phyloP scores from a whole-genome alignment of 2,329 filamentous ascomycete genomes.

The Alternaria triticina region DNA sequence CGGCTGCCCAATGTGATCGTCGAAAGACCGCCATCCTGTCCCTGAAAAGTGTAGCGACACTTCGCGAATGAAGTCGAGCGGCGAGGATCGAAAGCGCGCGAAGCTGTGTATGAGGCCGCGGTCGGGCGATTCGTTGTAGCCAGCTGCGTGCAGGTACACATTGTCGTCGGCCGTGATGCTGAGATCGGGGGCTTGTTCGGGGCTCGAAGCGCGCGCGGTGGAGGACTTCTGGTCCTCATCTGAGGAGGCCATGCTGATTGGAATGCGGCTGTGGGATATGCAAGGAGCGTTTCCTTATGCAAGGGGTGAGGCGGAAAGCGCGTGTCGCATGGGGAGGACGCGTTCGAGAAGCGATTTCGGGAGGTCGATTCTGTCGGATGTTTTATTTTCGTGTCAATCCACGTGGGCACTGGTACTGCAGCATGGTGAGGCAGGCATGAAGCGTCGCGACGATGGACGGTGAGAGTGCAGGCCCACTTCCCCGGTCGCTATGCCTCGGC shows the following conservation, averaged over 20 bases:
- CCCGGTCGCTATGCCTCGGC: slow-evolving; percentile 23
- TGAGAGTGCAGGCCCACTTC: slow-evolving; percentile 15
- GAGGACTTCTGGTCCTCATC: slow-evolving; percentile 20
- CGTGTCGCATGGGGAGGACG: not conserved
- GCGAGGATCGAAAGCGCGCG: slow-evolving; percentile 79
- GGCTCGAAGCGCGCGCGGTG: slow-evolving; percentile 6
- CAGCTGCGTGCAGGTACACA: slow-evolving; percentile 54
- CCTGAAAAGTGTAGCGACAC: slow-evolving; percentile 92
- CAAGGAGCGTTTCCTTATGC: slow-evolving; percentile 2
- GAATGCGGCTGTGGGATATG: not conserved
- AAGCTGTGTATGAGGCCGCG: slow-evolving; percentile 80
- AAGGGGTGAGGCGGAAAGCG: not conserved
- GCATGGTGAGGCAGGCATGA: slow-evolving; percentile 8
- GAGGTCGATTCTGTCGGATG: not conserved
- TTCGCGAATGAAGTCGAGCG: slow-evolving; percentile 85
- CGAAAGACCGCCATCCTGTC: slow-evolving; percentile 93
- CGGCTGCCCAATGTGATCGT: slow-evolving; percentile 86
- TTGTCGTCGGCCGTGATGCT: slow-evolving; percentile 54
- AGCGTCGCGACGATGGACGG: slow-evolving; percentile 2
- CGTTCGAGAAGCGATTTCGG: not conserved
- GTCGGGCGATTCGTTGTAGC: slow-evolving; percentile 58
- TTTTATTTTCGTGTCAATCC: not conserved
- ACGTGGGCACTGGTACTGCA: slow-evolving; percentile 1
- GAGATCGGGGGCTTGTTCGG: slow-evolving; percentile 52
- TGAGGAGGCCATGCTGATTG: slow-evolving; percentile 21